Evolutionary conservation across 495 filamentous ascomycete genomes (phyloP).

Genomic region (Talaromyces trachyspermus): DNA sequence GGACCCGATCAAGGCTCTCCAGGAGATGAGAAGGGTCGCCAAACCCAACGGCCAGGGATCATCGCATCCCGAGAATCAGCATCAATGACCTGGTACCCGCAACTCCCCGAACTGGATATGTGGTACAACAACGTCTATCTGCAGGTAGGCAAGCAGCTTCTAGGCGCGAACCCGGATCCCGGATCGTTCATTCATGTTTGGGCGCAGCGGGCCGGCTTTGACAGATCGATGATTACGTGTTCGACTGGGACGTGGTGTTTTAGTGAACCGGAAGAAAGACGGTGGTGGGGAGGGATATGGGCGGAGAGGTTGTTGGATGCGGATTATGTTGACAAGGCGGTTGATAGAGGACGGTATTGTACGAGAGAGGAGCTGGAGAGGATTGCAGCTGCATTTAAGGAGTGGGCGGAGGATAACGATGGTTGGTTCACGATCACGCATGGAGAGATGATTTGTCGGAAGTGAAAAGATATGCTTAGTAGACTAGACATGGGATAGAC

Average conservation of each 20-base stretch:
- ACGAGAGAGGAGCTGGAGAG: constrained; percentile 27
- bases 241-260: constrained; percentile 1
- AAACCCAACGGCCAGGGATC: constrained; percentile 40
- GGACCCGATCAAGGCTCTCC: constrained; percentile 24
- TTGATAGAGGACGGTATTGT: constrained; percentile 18
- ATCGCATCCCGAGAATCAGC: constrained; percentile 34
- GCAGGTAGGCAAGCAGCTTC: constrained; percentile 20
- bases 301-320: not conserved
- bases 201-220: constrained; percentile 36
- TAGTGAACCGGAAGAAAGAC: not conserved
- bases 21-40: constrained; percentile 33
- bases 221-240: not conserved
- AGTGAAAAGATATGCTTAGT: not conserved
- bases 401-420: constrained; percentile 29
- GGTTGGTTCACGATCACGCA: constrained; percentile 32
- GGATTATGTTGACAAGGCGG: not conserved
- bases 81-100: constrained; percentile 29
- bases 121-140: constrained; percentile 21
- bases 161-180: constrained; percentile 28
- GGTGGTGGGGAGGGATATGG: not conserved
- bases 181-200: constrained; percentile 31
- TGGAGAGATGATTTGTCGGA: constrained; percentile 26
- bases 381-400: constrained; percentile 24
- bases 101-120: constrained; percentile 20
- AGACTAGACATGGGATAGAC: not conserved